These are phyloP conservation scores for Sugiyamaella sp. DNA, from an alignment of 1,139 yeast genomes.

Conservation along the genomic window DNA sequence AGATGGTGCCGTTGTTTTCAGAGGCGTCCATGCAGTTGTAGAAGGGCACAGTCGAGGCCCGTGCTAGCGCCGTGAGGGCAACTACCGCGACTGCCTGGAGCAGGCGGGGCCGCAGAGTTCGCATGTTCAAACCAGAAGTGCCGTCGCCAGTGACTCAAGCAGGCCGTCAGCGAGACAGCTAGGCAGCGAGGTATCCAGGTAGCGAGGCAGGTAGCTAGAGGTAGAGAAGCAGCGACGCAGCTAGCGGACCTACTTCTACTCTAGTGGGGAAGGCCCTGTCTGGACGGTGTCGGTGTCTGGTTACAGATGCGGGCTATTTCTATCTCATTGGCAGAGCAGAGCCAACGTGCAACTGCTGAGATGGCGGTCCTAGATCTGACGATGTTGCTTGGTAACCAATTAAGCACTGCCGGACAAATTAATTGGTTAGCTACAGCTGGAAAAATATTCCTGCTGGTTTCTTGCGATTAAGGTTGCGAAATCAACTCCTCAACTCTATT, in stretches of 20 bases:
- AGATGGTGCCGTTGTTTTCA: slow-evolving; percentile 14
- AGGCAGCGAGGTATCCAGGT: no score
- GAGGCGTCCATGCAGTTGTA: slow-evolving; percentile 25
- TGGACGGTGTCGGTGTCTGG: no score
- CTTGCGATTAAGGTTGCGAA: no score
- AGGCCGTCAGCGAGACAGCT: no score
- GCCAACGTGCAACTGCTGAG: background rate
- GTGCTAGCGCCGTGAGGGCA: background rate
- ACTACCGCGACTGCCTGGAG: background rate
- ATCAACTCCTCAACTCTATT: no score
- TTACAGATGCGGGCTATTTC: background rate
- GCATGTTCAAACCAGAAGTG: no score
- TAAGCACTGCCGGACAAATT: no score
- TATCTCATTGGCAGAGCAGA: background rate
- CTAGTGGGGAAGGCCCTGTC: no score
- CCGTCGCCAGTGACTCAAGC: no score
- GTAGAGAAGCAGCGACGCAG: background rate
- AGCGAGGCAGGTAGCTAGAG: no score
- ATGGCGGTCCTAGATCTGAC: background rate
- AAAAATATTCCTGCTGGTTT: no score
- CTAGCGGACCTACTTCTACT: background rate
- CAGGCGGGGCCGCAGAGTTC: background rate
- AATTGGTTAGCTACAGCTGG: no score
- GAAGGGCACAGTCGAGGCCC: slow-evolving; percentile 20
- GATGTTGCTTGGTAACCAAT: background rate